phyloP scores from a whole-genome alignment of 352 stramenopile genomes.

The Pseudoperonospora humuli region DNA sequence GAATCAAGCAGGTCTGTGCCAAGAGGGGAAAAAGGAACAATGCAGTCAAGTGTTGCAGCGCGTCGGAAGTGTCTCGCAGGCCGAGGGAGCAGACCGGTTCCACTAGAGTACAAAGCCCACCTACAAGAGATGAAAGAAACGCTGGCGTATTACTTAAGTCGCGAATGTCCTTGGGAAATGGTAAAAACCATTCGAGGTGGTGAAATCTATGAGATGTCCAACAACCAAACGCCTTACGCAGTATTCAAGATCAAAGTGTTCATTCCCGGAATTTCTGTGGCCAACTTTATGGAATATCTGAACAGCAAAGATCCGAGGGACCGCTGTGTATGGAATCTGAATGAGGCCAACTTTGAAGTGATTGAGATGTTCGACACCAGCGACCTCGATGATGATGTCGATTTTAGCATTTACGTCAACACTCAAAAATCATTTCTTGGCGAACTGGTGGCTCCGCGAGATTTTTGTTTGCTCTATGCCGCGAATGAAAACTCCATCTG shows the following conservation, averaged over 20 bases:
- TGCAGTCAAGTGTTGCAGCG: slow-evolving; percentile 1
- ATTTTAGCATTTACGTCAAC: slow-evolving; percentile 38
- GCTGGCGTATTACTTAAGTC: slow-evolving; percentile 30
- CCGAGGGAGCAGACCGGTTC: slow-evolving; percentile 6
- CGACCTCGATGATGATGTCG: slow-evolving; percentile 12
- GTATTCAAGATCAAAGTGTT: slow-evolving; percentile 53
- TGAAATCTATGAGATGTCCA: slow-evolving; percentile 40
- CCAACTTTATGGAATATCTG: slow-evolving; percentile 37
- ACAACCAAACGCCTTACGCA: slow-evolving; percentile 29
- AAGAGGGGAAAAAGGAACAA: background rate
- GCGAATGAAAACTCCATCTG: slow-evolving; percentile 19
- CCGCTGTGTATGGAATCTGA: slow-evolving; percentile 42
- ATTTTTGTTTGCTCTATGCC: slow-evolving; percentile 48
- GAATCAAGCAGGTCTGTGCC: background rate
- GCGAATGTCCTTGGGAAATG: slow-evolving; percentile 34
- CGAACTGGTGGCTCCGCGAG: slow-evolving; percentile 40
- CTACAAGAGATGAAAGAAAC: slow-evolving; percentile 20
- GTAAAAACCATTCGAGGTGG: slow-evolving; percentile 23
- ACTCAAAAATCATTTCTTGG: slow-evolving; percentile 52
- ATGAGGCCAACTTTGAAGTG: slow-evolving; percentile 40
- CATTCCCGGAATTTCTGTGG: slow-evolving; percentile 29
- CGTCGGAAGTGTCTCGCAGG: background rate
- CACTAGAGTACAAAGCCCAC: slow-evolving; percentile 17
- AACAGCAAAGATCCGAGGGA: slow-evolving; percentile 33
- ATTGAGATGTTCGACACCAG: slow-evolving; percentile 33